These are phyloP conservation scores for Sporisorium scitamineum DNA, from an alignment of 1,284 basidiomycete genomes.

Conservation along the genomic window DNA sequence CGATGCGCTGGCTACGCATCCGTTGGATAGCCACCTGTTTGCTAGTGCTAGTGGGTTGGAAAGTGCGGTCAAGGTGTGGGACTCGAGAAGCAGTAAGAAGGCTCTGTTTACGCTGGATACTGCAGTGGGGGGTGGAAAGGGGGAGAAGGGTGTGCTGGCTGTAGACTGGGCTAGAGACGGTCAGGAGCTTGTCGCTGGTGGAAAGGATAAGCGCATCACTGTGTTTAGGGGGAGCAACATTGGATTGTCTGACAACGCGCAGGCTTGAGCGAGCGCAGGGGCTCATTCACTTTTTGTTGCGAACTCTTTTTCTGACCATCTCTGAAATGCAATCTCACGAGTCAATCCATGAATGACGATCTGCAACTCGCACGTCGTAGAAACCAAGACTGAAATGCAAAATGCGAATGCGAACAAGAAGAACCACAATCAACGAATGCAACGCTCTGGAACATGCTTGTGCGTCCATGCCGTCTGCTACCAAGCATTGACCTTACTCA, in stretches of 20 bases:
- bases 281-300: not conserved
- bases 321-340: not conserved
- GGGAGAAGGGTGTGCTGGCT: constrained; percentile 48
- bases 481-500: constrained; percentile 85
- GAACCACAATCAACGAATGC: not conserved
- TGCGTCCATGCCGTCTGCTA: constrained; percentile 21
- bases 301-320: too few species aligned
- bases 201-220: constrained; percentile 59
- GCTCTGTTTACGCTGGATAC: constrained; percentile 60
- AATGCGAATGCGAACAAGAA: not conserved
- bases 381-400: constrained; percentile 46
- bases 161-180: constrained; percentile 62
- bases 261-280: not conserved
- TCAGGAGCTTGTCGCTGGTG: constrained; percentile 61
- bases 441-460: constrained; percentile 50
- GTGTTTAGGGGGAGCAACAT: constrained; percentile 52
- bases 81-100: constrained; percentile 56
- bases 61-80: constrained; percentile 61
- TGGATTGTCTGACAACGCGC: constrained; percentile 1
- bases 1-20: constrained; percentile 46
- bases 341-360: too few species aligned
- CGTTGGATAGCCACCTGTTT: constrained; percentile 51
- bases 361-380: too few species aligned
- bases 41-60: constrained; percentile 53
- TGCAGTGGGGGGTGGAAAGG: not conserved